Evolutionary conservation across 257 asterid species (phyloP), one percentile per base, ranked within the genome.

Genomic region (Asclepias syriaca): DNA sequence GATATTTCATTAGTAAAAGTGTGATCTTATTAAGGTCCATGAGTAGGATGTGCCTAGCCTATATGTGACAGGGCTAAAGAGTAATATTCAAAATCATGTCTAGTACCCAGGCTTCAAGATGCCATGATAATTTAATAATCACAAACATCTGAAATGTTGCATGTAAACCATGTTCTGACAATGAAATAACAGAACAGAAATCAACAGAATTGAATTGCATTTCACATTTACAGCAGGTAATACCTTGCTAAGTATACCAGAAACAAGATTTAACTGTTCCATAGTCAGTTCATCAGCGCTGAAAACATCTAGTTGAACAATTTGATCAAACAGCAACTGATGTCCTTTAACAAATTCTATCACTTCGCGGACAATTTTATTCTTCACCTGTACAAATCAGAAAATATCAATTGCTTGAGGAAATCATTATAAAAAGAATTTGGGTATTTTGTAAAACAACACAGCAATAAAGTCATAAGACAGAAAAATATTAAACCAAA

Each of bases 191-290:
- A 39, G 27, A 2, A 63, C 46, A 16, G 15, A 34, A 60, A 11
- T 22, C 67, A 63, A 45, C 46, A 16, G 34, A 13, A 9, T 21
- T 65, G 68, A 56, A 32, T 61, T 54, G 74, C 68, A 70, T 56
- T 71, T 50, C 4, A 68, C 58, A 69, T 46, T 43, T 34, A 53
- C 27, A 16, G 78, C 75, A 68, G 61, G 37, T 11, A 48, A 72
- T 84, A 94, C 99, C 99, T 94, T 91, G 90, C 92, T 81, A 72
- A 94, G 96, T 77, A 88, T 80, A 74, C 95, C 94, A 48, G 87
- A 93, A 66, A 87, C 91, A 70, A 89, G 90, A 85, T 85, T 89
- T 76, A 84, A 77, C 77, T 88, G 87, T 78, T 94, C 99, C 95
- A 87, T 81, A 43, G 83, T 87, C 77, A 85, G 77, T 76, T 85